phyloP scores from a whole-genome alignment of 345 rosid species.

The Salix brachista region DNA sequence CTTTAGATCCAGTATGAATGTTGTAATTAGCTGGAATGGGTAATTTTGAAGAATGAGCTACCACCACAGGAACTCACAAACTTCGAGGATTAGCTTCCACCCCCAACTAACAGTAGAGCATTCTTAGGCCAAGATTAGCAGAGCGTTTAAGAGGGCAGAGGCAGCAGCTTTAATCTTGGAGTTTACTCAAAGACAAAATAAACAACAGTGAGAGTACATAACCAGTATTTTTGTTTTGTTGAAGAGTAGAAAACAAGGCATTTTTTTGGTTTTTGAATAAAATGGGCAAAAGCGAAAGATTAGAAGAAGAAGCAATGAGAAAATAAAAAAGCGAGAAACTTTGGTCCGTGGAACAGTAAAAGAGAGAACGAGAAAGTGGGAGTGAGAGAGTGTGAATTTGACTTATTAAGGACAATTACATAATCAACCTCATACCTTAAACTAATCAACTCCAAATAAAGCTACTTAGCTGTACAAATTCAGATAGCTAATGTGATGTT shows the following conservation, averaged over 20 bases:
- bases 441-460: background rate
- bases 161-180: background rate
- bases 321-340: background rate
- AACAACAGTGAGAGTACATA: background rate
- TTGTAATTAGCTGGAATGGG: constrained; percentile 4
- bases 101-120: background rate
- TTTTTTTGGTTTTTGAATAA: background rate
- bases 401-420: background rate
- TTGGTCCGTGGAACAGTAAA: background rate
- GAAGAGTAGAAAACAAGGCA: constrained; percentile 4
- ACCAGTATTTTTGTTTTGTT: background rate
- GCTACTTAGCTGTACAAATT: background rate
- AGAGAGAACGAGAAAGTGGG: background rate
- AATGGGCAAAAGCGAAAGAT: background rate
- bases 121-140: background rate
- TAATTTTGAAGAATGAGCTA: background rate
- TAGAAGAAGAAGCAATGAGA: background rate
- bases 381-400: background rate
- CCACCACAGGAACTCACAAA: constrained; percentile 4
- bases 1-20: constrained; percentile 16
- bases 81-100: background rate
- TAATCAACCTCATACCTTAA: background rate
- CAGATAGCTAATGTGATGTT: background rate
- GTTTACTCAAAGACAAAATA: background rate
- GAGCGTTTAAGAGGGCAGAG: background rate